Conservation (phyloP, 106 monocot species). For the Dendrobium nobile region DNA sequence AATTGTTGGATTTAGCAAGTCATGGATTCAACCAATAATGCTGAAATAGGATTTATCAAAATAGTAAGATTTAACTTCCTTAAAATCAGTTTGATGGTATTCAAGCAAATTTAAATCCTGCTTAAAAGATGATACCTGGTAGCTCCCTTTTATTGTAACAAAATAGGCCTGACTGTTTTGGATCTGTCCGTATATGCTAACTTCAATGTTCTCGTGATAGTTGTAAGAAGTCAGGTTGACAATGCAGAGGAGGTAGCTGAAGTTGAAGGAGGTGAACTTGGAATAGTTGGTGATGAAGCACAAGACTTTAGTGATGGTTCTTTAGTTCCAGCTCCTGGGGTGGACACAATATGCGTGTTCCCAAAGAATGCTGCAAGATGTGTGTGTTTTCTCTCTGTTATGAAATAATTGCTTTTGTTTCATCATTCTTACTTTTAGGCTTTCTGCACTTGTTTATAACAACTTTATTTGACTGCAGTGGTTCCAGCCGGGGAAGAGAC, state of each 20-base stretch:
- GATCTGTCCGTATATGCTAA: not conserved
- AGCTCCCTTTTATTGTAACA: no score
- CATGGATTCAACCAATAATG: not conserved
- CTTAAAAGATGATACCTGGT: no score
- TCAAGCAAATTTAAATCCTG: no score
- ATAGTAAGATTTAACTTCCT: no score
- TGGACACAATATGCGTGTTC: conserved; percentile 76
- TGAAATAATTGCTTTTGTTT: not conserved
- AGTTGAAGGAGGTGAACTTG: conserved; percentile 78
- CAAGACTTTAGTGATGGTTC: conserved; percentile 66
- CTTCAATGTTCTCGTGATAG: conserved; percentile 20
- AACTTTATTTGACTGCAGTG: conserved; percentile 40
- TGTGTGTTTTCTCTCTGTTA: conserved; percentile 34
- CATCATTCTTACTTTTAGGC: not conserved
- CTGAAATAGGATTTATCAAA: no score
- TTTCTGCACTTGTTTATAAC: not conserved
- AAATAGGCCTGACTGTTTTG: not conserved
- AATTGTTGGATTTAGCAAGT: not conserved
- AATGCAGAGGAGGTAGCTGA: conserved; percentile 45
- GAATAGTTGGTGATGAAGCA: conserved; percentile 76
- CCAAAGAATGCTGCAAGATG: conserved; percentile 76
- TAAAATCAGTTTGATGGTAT: no score
- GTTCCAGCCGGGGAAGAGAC: conserved; percentile 81
- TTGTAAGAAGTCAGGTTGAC: conserved; percentile 58
- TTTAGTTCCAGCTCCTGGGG: conserved; percentile 70